Evolutionary conservation across 2,329 filamentous ascomycete species (phyloP).

Genomic region (Cryphonectria naterciae): DNA sequence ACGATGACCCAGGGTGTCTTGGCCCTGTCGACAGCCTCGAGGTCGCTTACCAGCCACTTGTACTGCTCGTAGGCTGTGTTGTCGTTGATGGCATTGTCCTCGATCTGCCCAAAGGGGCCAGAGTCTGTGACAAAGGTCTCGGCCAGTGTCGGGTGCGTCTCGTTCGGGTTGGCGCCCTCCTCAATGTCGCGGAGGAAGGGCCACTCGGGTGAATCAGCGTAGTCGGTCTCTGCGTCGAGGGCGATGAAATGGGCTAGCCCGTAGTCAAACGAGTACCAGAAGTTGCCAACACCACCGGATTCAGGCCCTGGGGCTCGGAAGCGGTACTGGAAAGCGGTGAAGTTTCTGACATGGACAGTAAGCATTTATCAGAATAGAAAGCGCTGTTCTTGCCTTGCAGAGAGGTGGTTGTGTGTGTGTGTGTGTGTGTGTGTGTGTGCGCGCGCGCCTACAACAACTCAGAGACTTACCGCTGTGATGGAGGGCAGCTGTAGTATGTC

Average conservation of each 20-base stretch:
- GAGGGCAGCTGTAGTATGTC: conserved; percentile 57
- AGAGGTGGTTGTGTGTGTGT: too few relatives aligned
- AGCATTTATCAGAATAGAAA: background rate
- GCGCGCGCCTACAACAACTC: too few relatives aligned
- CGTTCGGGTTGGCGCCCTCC: conserved; percentile 38
- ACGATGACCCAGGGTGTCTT: conserved; percentile 55
- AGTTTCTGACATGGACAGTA: conserved; percentile 42
- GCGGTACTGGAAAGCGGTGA: conserved; percentile 54
- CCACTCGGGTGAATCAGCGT: conserved; percentile 50
- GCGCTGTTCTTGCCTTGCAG: background rate
- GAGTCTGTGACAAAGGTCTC: conserved; percentile 52
- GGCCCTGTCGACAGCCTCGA: conserved; percentile 47
- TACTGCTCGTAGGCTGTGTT: conserved; percentile 51
- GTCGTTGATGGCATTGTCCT: conserved; percentile 42
- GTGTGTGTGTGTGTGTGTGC: too few relatives aligned
- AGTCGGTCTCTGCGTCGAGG: conserved; percentile 55
- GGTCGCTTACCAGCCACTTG: conserved; percentile 51
- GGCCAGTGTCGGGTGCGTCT: conserved; percentile 43
- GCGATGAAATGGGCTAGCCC: conserved; percentile 56
- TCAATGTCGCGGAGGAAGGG: conserved; percentile 47
- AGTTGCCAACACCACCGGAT: conserved; percentile 52
- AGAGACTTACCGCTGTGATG: conserved; percentile 48
- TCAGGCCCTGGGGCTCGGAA: conserved; percentile 56
- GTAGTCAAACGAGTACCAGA: conserved; percentile 60
- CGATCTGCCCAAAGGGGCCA: conserved; percentile 52